Base-by-base conservation (phyloP, 257 asterid genomes). In the Solanum piurae region DNA sequence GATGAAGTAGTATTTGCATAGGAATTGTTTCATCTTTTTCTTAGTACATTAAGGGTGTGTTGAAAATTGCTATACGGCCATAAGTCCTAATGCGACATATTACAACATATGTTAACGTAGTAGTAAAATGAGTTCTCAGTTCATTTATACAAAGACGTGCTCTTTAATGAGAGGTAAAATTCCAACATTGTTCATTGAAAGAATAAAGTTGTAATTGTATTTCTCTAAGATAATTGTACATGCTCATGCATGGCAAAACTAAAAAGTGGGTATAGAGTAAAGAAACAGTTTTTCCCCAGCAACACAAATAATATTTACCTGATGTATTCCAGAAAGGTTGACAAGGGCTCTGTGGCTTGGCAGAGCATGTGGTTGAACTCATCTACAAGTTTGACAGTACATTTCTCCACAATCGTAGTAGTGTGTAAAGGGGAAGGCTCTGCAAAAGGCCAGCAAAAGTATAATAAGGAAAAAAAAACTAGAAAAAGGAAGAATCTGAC, bases 371-470 rank as follows among this genome's bases (percentile, higher is more conserved):
- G 97, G 86, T 94, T 96, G 79, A 94, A 96, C 92, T 96, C 99
- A 82, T 95, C 99, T 16, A 95, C 98, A 90, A 96, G 93, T 89
- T 96, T 96, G 75, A 95, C 95, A 83, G 99, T 96, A 93, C 99
- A 96, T 89, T 96, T 96, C 96, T 96, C 99, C 97, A 96, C 99
- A 66, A 96, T 95, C 29, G 99, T 96, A 38, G 98, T 96, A 12
- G 99, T 96, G 90, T 96, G 96, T 90, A 96, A 87, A 9, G 99
- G 99, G 76, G 99, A 96, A 82, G 99, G 99, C 92, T 96, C 99
- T 96, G 94, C 92, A 87, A 37, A 1, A 40, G 60, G 36, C 40
- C 87, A 68, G 46, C 25, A 86, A 64, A 69, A 71, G n/a, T 71
- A 69, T 29, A 69, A 29, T 69, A 31, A 69, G 76, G 76, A 7